These are phyloP conservation scores for Aspergillus chevalieri DNA, from an alignment of 2,329 filamentous ascomycete species.

Conservation along the genomic window DNA sequence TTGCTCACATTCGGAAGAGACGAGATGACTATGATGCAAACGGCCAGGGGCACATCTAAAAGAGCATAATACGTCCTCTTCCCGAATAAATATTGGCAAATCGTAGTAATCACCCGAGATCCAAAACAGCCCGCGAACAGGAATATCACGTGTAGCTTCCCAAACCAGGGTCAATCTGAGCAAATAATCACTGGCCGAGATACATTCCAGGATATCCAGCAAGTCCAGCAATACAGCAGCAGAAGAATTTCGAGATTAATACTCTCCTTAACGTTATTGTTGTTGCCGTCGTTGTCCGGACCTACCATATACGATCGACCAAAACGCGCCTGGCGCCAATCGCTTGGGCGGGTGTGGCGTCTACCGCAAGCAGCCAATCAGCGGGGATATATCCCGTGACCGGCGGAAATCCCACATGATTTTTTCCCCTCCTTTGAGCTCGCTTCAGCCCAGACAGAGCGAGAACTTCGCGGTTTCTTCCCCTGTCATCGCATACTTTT, in stretches of 20 bases:
- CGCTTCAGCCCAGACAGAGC: conserved; percentile 10
- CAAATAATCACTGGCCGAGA: background rate
- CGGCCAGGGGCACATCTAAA: background rate
- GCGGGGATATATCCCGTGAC: conserved; percentile 2
- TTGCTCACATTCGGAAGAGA: background rate
- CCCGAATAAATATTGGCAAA: too few species aligned
- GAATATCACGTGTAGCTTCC: background rate
- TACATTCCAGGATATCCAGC: background rate
- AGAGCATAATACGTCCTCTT: background rate
- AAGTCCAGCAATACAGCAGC: background rate
- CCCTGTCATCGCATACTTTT: conserved; percentile 4
- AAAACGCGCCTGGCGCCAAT: conserved; percentile 13
- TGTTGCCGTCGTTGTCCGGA: background rate
- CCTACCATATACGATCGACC: background rate
- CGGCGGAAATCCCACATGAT: conserved; percentile 14
- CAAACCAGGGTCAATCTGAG: background rate
- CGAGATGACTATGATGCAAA: background rate
- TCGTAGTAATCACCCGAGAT: background rate
- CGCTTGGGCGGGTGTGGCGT: conserved; percentile 21
- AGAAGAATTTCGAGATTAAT: background rate
- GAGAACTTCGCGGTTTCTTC: conserved; percentile 9
- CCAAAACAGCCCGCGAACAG: background rate
- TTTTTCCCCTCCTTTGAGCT: conserved; percentile 19
- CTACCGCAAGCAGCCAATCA: conserved; percentile 18
- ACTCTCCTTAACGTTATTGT: background rate